Evolutionary conservation across 2,329 filamentous ascomycete species (phyloP).

Genomic region (Aspergillus sp.): DNA sequence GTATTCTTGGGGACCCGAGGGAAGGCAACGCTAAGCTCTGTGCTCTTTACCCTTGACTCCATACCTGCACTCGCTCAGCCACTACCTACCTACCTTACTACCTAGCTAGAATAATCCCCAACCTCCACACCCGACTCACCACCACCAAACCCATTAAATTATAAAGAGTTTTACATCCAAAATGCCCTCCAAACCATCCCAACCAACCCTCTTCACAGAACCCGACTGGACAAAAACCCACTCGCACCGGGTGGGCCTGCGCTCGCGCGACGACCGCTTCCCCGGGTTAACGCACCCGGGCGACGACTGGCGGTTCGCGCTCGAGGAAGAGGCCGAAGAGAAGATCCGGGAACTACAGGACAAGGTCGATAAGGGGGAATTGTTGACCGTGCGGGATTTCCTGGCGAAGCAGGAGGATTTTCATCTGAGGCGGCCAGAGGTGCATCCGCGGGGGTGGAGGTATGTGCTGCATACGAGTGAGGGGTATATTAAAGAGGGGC

Average conservation of each 20-base stretch:
- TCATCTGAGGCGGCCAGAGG: conserved; percentile 49
- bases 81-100: no score
- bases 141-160: not conserved
- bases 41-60: no score
- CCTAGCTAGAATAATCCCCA: no score
- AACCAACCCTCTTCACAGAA: not conserved
- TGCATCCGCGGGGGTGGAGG: conserved; percentile 54
- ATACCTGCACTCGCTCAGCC: no score
- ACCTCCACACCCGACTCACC: no score
- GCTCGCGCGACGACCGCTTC: conserved; percentile 3
- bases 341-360: conserved; percentile 31
- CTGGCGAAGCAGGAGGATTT: conserved; percentile 46
- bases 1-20: no score
- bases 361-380: conserved; percentile 28
- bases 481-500: conserved; percentile 53
- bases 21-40: no score
- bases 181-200: not conserved
- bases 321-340: conserved; percentile 31
- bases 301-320: conserved; percentile 9
- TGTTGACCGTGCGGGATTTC: conserved; percentile 34
- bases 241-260: not conserved
- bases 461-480: conserved; percentile 56
- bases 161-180: not conserved
- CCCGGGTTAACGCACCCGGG: conserved; percentile 5
- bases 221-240: conserved; percentile 9